Percentiles rank a stretch among this genome's conserved stretches.
These are phyloP conservation scores for Drechslerella dactyloides DNA, from an alignment of 2,329 filamentous ascomycete species.

Conservation along the genomic window DNA sequence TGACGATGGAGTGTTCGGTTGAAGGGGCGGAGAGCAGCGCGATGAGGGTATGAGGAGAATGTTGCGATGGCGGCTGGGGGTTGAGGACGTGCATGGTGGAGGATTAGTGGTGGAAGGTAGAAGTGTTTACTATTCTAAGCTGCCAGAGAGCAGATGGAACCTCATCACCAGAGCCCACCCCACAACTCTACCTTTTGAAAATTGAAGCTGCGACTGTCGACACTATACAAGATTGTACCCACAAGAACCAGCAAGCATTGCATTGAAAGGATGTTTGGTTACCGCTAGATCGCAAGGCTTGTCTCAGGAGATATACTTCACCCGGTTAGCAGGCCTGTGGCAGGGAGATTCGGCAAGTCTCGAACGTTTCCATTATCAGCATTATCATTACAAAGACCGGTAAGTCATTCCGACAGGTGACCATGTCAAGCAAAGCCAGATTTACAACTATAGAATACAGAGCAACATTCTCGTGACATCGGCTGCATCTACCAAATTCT, in stretches of 20 bases:
- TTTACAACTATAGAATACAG: background rate
- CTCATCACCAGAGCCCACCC: too few species aligned
- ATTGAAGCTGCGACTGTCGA: too few species aligned
- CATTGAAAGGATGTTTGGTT: too few species aligned
- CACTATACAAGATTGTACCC: too few species aligned
- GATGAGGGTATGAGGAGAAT: background rate
- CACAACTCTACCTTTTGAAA: too few species aligned
- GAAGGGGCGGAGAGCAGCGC: background rate
- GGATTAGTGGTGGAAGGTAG: too few species aligned
- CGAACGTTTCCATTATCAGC: background rate
- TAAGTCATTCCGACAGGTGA: background rate
- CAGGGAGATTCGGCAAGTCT: background rate
- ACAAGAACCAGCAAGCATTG: too few species aligned
- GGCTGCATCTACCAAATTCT: slow-evolving; percentile 5
- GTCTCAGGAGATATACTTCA: too few species aligned
- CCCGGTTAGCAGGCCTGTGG: background rate
- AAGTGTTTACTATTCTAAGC: too few species aligned
- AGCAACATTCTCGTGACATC: background rate
- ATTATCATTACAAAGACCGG: background rate
- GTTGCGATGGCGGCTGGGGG: background rate
- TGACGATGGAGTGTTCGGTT: background rate
- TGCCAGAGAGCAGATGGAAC: too few species aligned
- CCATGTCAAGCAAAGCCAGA: background rate
- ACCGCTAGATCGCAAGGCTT: too few species aligned
- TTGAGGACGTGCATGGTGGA: too few species aligned